These are phyloP conservation scores for Nematodospora anomalae DNA, from an alignment of 1,139 yeast genomes.

Conservation along the genomic window DNA sequence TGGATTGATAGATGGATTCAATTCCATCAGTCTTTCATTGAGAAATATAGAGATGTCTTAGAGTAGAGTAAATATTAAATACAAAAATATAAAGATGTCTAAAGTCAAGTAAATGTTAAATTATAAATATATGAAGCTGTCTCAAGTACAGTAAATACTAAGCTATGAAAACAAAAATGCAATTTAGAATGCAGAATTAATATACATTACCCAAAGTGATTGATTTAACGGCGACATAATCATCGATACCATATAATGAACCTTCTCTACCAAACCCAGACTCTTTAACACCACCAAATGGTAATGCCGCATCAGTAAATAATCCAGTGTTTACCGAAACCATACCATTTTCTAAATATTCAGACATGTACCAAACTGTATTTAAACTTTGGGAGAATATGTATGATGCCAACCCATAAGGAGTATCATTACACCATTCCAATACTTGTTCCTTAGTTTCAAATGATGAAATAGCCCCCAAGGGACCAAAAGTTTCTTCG, in stretches of 20 bases:
- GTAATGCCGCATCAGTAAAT: conserved; percentile 49
- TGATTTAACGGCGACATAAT: conserved; percentile 42
- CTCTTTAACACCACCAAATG: conserved; percentile 51
- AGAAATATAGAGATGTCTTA: conserved; percentile 39
- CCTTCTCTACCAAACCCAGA: conserved; percentile 55
- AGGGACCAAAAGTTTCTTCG: conserved; percentile 52
- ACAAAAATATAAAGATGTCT: too few species aligned
- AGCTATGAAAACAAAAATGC: too few species aligned
- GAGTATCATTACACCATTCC: conserved; percentile 38
- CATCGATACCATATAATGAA: conserved; percentile 47
- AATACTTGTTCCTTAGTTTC: conserved; percentile 42
- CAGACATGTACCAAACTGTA: conserved; percentile 55
- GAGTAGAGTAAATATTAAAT: too few species aligned
- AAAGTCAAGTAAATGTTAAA: too few species aligned
- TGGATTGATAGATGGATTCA: conserved; percentile 76
- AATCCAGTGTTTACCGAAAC: conserved; percentile 47
- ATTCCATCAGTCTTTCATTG: conserved; percentile 74
- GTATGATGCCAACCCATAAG: conserved; percentile 48
- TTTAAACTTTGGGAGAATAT: conserved; percentile 45
- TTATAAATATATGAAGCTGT: too few species aligned
- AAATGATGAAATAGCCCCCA: conserved; percentile 44
- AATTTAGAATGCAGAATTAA: too few species aligned
- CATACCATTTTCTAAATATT: conserved; percentile 46
- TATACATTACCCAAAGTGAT: conserved; percentile 40
- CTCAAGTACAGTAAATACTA: too few species aligned